phyloP scores from a whole-genome alignment of 2,329 filamentous ascomycete genomes.

The Podosphaera leucotricha region DNA sequence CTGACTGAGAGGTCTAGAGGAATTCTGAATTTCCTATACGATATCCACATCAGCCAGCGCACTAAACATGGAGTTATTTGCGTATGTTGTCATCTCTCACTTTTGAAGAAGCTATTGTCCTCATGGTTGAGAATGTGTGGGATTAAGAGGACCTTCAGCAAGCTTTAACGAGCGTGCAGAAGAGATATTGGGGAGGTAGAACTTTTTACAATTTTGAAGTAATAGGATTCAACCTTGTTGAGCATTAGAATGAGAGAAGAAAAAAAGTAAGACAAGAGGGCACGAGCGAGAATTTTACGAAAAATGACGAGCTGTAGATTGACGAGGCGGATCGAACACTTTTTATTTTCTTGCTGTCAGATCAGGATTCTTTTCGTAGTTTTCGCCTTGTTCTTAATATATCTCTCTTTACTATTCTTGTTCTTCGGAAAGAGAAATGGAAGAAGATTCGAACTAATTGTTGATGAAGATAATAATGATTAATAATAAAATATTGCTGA shows the following conservation, averaged over 20 bases:
- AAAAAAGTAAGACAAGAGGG: slow-evolving; percentile 3
- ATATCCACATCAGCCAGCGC: slow-evolving; percentile 12
- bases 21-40: slow-evolving; percentile 36
- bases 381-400: not conserved
- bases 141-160: slow-evolving; percentile 13
- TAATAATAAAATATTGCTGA: not conserved
- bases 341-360: not conserved
- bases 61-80: slow-evolving; percentile 10
- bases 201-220: slow-evolving; percentile 4
- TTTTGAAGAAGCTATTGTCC: slow-evolving; percentile 37
- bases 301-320: not conserved
- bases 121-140: slow-evolving; percentile 13
- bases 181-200: slow-evolving; percentile 14
- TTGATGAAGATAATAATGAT: not conserved
- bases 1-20: slow-evolving; percentile 42
- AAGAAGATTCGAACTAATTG: not conserved
- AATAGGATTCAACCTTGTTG: slow-evolving; percentile 5
- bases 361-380: not conserved
- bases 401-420: not conserved
- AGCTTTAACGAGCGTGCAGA: slow-evolving; percentile 16
- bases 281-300: not conserved
- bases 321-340: not conserved
- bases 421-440: not conserved
- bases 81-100: slow-evolving; percentile 20
- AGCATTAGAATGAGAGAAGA: slow-evolving; percentile 11